A percentile compares a stretch with the other conserved stretches of the same genome.
These are phyloP conservation scores for Penstemon newberryi DNA, from an alignment of 257 asterid genomes.

Conservation along the genomic window DNA sequence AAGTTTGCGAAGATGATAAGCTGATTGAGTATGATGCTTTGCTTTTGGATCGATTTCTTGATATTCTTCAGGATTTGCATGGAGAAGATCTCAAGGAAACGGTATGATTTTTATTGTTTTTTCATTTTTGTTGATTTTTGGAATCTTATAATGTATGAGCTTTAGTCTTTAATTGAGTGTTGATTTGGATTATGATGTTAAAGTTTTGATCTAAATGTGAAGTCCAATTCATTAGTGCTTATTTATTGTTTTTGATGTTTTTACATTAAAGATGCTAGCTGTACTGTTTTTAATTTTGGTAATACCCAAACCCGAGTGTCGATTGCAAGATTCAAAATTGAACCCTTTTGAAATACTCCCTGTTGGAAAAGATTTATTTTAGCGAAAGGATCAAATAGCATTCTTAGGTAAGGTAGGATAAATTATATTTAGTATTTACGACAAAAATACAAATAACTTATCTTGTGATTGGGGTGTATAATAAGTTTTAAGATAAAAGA, in stretches of 20 bases:
- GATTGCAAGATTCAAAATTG: background rate
- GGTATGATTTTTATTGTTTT: constrained; percentile 25
- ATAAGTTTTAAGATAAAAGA: too few species aligned
- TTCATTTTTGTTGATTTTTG: background rate
- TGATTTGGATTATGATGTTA: background rate
- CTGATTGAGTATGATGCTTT: constrained; percentile 64
- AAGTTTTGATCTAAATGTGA: background rate
- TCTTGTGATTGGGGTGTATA: too few species aligned
- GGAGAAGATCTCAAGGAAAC: constrained; percentile 62
- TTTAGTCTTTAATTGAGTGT: background rate
- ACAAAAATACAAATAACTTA: too few species aligned
- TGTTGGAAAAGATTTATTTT: too few species aligned
- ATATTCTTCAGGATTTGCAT: constrained; percentile 60
- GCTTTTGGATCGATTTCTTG: constrained; percentile 68
- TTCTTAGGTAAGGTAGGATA: too few species aligned
- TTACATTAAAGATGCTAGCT: background rate
- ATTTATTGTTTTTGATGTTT: background rate
- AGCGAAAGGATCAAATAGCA: too few species aligned
- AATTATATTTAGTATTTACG: too few species aligned
- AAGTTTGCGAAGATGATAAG: constrained; percentile 63
- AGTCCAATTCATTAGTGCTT: background rate
- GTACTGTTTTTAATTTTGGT: background rate
- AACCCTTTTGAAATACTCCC: too few species aligned
- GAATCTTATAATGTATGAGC: constrained; percentile 11
- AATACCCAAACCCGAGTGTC: background rate